Evolutionary conservation across 805 yeast genomes (phyloP), one percentile per base, ranked within the genome.

Genomic region (Candida insectalens): DNA sequence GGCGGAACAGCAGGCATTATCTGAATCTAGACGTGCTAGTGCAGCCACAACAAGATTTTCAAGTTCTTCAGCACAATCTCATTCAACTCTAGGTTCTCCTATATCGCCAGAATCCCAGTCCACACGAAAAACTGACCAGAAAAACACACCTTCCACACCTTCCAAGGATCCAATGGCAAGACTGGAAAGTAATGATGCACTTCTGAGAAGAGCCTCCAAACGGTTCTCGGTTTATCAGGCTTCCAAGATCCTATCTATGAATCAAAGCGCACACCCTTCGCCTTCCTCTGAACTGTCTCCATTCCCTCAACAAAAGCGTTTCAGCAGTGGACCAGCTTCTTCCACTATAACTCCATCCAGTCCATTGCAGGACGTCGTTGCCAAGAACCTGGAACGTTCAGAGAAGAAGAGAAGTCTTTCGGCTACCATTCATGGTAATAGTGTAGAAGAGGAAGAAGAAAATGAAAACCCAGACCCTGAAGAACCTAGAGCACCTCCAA

Each of bases 171-270:
- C 95, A 0, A 62, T 88, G 19, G 65, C 76, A 0, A 83, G 83
- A 44, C 63, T 89, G 7, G 95, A 89, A 48, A 76, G 78, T 30
- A 84, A 88, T 3, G 83, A 83, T 31, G 80, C 83, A 3, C 62
- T 92, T 21, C 94, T 81, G 61, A 70, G 99, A 44, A 71, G 96
- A 40, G 99, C 97, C 0, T 88, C 96, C 0, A 80, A 89, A 45
- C 65, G 98, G 36, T 89, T 81, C 51, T 85, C 96, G 4, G 96
- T 96, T 0, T 89, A 88, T 40, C 97, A 89, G 49, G 51, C 55
- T 0, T 42, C 50, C 12, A 50, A 53, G 31, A 52, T 52, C 4
- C 39, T 51, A 4, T 51, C 54, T 5, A 51, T 54, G 57, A 44
- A 47, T 26, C 38, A 19, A 9, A 26, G 25, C 13, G 26, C 17